Percentiles rank a stretch among this genome's conserved stretches.
These are phyloP conservation scores for Paecilomyces dactylethromorphus DNA, from an alignment of 2,329 filamentous ascomycete genomes.

Conservation along the genomic window DNA sequence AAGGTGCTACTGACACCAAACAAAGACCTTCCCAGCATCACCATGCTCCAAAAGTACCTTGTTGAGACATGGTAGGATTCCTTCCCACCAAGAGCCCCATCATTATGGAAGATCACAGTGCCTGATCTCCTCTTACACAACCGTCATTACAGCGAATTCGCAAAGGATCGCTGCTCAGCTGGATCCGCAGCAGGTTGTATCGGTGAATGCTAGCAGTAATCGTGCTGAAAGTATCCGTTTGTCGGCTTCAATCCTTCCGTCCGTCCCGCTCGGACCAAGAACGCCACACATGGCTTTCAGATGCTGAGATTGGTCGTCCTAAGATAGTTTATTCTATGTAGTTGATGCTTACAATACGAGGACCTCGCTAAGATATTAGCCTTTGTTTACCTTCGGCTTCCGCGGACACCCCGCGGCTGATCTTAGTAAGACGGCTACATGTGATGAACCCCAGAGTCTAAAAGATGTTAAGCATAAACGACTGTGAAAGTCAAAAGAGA, in stretches of 20 bases:
- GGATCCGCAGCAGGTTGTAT: background rate
- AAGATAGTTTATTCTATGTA: background rate
- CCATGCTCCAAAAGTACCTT: background rate
- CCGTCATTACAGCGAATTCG: background rate
- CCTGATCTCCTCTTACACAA: background rate
- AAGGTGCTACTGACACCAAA: background rate
- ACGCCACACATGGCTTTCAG: background rate
- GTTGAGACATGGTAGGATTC: background rate
- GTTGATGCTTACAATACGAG: background rate
- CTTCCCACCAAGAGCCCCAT: background rate
- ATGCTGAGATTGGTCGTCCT: background rate
- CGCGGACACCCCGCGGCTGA: background rate
- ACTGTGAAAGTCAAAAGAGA: background rate
- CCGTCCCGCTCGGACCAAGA: background rate
- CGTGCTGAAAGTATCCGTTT: background rate
- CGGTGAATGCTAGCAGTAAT: background rate
- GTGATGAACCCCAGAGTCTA: background rate
- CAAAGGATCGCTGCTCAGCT: background rate
- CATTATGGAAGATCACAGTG: background rate
- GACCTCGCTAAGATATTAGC: background rate
- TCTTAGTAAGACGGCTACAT: background rate
- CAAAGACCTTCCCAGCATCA: background rate
- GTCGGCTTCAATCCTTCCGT: background rate
- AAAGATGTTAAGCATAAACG: background rate
- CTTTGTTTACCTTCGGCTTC: background rate